Base-by-base conservation (phyloP, 164 flowering plant genomes). In the Chimonanthus praecox region DNA sequence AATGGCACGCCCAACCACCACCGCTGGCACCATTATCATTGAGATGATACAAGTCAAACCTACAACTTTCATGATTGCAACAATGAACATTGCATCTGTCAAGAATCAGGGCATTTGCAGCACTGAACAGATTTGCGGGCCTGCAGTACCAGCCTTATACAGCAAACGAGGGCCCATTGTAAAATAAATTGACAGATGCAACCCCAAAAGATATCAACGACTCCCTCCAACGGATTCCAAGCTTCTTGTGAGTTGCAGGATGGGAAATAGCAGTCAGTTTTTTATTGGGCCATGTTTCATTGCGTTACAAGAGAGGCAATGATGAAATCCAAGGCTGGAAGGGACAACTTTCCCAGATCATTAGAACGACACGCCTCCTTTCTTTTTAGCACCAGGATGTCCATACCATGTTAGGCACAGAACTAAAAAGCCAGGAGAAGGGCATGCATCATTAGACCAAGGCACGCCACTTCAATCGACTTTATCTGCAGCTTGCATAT, bases 401-500 rank as follows among this genome's bases (percentile, higher is more conserved):
- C 58, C 9, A 10, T 9, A 9, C 58, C 13, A 51, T 4, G 60
- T 8, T 54, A 54, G 4, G 5, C 16, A 13, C 11, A 13, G 16
- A 54, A n/a, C 10, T 10, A 54, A 66, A 45, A 13, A 18, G 33
- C 16, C 46, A 3, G 46, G 48, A 45, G 49, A 10, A 18, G n/a
- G n/a, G 47, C 49, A 2, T 43, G 65, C 20, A 18, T 16, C 33
- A 18, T 8, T n/a, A 18, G 65, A 33, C 20, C 20, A 62, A 20
- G 7, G 6, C 8, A 7, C 6, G n/a, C 65, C 20, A 9, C 47
- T 50, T 73, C 49, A 73, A 66, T 73, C 64, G 8, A 54, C 60
- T 76, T 66, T 69, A 5, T 33, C 71, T 4, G 48, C 3, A 21
- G 48, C 16, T 45, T 16, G 46, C 63, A 49, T 70, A 43, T 80